Percentiles rank a stretch among this genome's conserved stretches.
Conservation (phyloP, 257 asterid genomes). For the Agastache rugosa region DNA sequence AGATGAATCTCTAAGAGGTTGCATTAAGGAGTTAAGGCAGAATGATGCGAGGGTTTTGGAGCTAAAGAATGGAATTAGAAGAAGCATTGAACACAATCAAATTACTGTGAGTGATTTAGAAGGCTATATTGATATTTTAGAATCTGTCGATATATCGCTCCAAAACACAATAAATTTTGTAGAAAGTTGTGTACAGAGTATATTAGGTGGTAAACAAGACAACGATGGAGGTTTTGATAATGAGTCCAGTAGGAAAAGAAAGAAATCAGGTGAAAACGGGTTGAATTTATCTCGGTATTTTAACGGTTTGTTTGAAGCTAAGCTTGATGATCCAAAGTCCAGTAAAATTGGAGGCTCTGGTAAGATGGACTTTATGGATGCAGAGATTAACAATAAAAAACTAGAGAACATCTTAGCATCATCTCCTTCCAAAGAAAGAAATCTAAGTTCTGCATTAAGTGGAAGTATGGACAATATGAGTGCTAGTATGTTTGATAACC, state of each 20-base stretch:
- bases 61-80: constrained; percentile 54
- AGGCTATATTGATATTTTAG: constrained; percentile 53
- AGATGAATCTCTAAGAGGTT: constrained; percentile 49
- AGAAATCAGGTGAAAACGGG: constrained; percentile 48
- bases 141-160: constrained; percentile 44
- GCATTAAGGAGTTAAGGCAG: constrained; percentile 53
- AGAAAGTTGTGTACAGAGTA: constrained; percentile 54
- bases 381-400: constrained; percentile 40
- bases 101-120: constrained; percentile 62
- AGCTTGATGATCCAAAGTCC: constrained; percentile 42
- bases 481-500: constrained; percentile 32
- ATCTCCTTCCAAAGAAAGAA: constrained; percentile 49
- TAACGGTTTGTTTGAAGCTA: constrained; percentile 53
- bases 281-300: constrained; percentile 45
- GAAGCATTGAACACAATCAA: constrained; percentile 52
- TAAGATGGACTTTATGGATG: constrained; percentile 47
- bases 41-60: constrained; percentile 45
- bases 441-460: constrained; percentile 30
- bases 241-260: constrained; percentile 53
- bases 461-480: constrained; percentile 36
- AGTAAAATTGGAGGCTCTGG: constrained; percentile 42
- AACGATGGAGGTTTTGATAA: constrained; percentile 42
- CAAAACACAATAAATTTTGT: constrained; percentile 46
- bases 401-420: constrained; percentile 52
- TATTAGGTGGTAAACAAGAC: constrained; percentile 46